Conservation (phyloP, 2,329 filamentous ascomycete species). For the Lachnum nothofagi region DNA sequence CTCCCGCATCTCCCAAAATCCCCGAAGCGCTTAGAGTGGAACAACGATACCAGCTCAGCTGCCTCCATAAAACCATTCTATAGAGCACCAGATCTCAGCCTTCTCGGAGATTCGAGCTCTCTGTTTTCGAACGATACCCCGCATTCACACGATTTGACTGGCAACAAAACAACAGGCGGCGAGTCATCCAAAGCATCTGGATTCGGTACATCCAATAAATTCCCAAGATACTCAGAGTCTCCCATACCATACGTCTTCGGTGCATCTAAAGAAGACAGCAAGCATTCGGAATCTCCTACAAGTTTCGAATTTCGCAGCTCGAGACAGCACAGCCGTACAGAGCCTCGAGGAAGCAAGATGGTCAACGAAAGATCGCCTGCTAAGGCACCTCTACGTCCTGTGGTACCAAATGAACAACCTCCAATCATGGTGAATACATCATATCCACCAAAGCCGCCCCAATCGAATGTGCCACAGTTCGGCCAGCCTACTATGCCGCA, state of each 20-base stretch:
- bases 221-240: slow-evolving; percentile 7
- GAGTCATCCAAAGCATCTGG: slow-evolving; percentile 7
- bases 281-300: background rate
- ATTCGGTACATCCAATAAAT: background rate
- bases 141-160: slow-evolving; percentile 11
- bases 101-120: slow-evolving; percentile 32
- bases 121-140: slow-evolving; percentile 24
- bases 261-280: slow-evolving; percentile 8
- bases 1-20: too few relatives aligned
- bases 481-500: slow-evolving; percentile 30
- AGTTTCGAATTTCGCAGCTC: background rate
- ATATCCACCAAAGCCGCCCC: slow-evolving; percentile 8
- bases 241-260: slow-evolving; percentile 23
- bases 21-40: background rate
- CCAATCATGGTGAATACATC: slow-evolving; percentile 8
- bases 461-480: slow-evolving; percentile 26
- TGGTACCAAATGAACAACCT: slow-evolving; percentile 22
- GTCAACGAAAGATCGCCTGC: slow-evolving; percentile 33
- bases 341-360: slow-evolving; percentile 22
- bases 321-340: background rate
- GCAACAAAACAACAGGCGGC: background rate
- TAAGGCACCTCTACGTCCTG: slow-evolving; percentile 25
- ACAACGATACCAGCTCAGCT: background rate
- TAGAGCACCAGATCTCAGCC: slow-evolving; percentile 16
- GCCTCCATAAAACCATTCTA: background rate